Conservation (phyloP, 495 filamentous ascomycete genomes). For the Neurospora sublineolata region DNA sequence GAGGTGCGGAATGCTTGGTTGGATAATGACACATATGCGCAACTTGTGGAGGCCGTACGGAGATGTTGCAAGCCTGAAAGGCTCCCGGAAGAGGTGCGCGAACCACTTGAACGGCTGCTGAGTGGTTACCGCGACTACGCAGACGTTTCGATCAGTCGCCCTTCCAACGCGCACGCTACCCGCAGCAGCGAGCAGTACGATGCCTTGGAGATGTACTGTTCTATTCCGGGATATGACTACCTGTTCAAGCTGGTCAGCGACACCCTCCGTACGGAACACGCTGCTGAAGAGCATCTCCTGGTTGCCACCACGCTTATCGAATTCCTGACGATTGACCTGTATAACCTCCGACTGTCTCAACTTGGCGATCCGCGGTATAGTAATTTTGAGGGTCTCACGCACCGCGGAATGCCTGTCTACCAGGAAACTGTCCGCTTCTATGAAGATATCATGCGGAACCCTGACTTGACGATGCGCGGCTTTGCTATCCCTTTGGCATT, state of each 20-base stretch:
- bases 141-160: neutral
- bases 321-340: neutral
- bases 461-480: neutral
- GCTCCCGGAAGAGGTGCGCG: neutral
- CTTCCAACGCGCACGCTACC: neutral
- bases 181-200: neutral
- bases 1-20: neutral
- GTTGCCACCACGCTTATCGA: neutral
- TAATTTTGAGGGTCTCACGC: neutral
- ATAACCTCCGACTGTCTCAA: neutral
- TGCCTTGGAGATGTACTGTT: neutral
- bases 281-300: neutral
- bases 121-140: neutral
- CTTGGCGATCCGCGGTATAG: neutral
- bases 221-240: neutral
- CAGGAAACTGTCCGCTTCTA: neutral
- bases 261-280: neutral
- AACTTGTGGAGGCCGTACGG: neutral
- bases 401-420: neutral
- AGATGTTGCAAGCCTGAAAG: neutral
- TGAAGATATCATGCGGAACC: neutral
- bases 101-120: neutral
- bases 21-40: neutral
- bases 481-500: neutral
- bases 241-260: neutral